phyloP scores from a whole-genome alignment of 176 grass and related monocot genomes.

The Cenchrus americanus region DNA sequence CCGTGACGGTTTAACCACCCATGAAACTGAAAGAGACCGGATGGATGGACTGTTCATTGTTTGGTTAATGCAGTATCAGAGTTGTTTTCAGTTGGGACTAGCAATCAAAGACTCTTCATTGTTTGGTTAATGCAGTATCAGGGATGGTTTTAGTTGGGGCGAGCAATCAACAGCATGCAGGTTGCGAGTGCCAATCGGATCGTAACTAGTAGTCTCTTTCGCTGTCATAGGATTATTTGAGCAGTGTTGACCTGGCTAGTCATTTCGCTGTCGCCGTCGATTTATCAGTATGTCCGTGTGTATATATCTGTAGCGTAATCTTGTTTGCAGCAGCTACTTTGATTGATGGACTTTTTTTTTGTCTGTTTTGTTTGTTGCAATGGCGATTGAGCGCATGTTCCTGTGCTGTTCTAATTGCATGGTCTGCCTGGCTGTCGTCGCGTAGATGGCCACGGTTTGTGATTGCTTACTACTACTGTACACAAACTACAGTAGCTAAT shows the following conservation, averaged over 20 bases:
- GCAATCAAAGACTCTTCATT: background rate
- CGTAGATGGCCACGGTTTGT: background rate
- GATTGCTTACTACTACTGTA: too few species aligned
- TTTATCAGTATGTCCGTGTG: background rate
- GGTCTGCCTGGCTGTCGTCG: constrained; percentile 4
- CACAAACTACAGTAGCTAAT: too few species aligned
- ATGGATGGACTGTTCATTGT: background rate
- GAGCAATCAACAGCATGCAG: constrained; percentile 30
- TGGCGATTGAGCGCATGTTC: constrained; percentile 17
- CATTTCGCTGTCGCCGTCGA: constrained; percentile 15
- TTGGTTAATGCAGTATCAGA: background rate
- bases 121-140: background rate
- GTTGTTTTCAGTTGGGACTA: background rate
- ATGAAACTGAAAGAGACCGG: background rate
- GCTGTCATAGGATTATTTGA: constrained; percentile 8
- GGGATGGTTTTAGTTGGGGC: background rate
- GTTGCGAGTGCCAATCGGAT: constrained; percentile 38
- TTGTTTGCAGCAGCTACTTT: background rate
- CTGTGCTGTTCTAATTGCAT: background rate
- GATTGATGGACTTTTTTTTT: constrained; percentile 10
- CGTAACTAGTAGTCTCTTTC: background rate
- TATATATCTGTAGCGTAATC: background rate
- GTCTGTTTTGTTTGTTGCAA: background rate
- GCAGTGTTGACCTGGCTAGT: constrained; percentile 4
- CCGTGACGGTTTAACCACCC: constrained; percentile 39